Evolutionary conservation across 805 yeast genomes (phyloP).

Genomic region (Ogataea polymorpha): DNA sequence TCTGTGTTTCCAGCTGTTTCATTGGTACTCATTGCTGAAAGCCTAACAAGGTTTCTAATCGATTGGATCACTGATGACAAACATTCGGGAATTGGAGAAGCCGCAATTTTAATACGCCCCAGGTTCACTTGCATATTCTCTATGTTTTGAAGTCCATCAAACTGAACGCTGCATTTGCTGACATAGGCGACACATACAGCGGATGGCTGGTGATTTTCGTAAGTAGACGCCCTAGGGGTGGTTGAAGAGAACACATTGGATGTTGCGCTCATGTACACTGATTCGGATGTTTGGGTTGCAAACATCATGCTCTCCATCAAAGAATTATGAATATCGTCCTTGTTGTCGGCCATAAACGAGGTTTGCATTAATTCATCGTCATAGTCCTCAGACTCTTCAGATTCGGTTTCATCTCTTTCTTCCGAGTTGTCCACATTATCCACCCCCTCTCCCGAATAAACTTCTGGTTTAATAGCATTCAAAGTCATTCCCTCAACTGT

Average conservation of each 20-base stretch:
- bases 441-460: constrained; percentile 30
- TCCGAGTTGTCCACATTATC: constrained; percentile 4
- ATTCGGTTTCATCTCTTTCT: constrained; percentile 18
- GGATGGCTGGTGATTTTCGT: background rate
- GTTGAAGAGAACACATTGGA: constrained; percentile 41
- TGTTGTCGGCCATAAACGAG: constrained; percentile 30
- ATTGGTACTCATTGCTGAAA: constrained; percentile 8
- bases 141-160: constrained; percentile 43
- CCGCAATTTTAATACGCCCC: constrained; percentile 41
- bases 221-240: too few relatives aligned
- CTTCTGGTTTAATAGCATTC: constrained; percentile 39
- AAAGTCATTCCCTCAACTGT: constrained; percentile 39
- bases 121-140: constrained; percentile 39
- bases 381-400: constrained; percentile 33
- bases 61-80: constrained; percentile 37
- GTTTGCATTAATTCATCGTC: constrained; percentile 37
- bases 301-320: constrained; percentile 58
- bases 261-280: constrained; percentile 80
- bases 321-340: constrained; percentile 31
- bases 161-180: constrained; percentile 40
- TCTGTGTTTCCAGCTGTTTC: constrained; percentile 9
- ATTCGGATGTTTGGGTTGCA: constrained; percentile 65
- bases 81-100: constrained; percentile 42
- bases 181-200: constrained; percentile 29
- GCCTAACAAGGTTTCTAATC: constrained; percentile 31